These are phyloP conservation scores for Neophaeococcomyces mojaviensis DNA, from an alignment of 2,329 filamentous ascomycete genomes.

Conservation along the genomic window DNA sequence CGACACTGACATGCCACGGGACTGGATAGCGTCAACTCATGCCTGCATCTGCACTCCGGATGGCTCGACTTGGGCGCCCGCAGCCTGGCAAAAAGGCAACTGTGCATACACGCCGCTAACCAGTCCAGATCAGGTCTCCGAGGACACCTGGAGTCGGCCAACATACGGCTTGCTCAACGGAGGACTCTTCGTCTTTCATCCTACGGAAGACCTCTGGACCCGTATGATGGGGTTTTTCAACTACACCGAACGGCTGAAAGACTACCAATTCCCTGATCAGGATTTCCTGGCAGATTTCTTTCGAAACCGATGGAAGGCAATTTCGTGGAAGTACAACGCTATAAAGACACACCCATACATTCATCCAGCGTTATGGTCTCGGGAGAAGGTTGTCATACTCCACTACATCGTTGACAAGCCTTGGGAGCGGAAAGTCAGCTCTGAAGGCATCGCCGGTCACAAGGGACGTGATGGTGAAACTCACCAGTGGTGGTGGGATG, in stretches of 20 bases:
- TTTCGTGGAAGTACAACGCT: constrained; percentile 47
- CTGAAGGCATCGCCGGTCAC: constrained; percentile 41
- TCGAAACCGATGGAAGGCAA: constrained; percentile 33
- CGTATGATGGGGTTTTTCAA: constrained; percentile 37
- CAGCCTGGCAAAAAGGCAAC: constrained; percentile 42
- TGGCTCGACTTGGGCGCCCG: constrained; percentile 42
- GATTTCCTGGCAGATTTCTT: constrained; percentile 48
- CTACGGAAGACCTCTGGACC: constrained; percentile 31
- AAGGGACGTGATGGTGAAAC: constrained; percentile 45
- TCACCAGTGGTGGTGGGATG: constrained; percentile 48
- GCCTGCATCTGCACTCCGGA: constrained; percentile 48
- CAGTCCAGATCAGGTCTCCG: constrained; percentile 28
- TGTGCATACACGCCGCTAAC: constrained; percentile 41
- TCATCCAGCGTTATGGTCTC: constrained; percentile 45
- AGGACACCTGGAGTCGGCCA: constrained; percentile 18
- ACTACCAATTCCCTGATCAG: constrained; percentile 47
- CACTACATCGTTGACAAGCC: constrained; percentile 53
- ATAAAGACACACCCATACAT: constrained; percentile 49
- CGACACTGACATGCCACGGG: constrained; percentile 30
- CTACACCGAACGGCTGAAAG: constrained; percentile 32
- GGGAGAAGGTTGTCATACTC: constrained; percentile 40
- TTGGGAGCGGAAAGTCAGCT: constrained; percentile 39
- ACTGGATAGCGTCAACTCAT: constrained; percentile 43
- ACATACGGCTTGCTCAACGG: constrained; percentile 45
- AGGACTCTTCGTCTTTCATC: constrained; percentile 46